Evolutionary conservation across 108 stramenopile species (phyloP).

Genomic region (Cyclotella kingstonii): DNA sequence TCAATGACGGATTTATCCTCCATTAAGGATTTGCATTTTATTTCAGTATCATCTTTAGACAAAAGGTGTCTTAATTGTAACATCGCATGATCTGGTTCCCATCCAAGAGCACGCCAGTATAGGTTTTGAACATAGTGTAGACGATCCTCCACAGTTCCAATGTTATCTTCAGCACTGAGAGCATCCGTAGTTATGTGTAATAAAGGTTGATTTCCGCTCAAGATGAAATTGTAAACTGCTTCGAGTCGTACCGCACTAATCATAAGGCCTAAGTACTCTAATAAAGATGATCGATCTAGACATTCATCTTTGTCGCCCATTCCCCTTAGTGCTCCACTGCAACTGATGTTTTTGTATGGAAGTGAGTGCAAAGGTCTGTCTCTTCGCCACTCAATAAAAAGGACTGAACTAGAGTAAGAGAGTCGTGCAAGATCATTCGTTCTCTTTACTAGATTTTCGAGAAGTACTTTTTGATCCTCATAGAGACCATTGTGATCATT

Average conservation of each 20-base stretch:
- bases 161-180: background rate
- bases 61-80: conserved; percentile 48
- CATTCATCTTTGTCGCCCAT: background rate
- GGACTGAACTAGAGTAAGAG: conserved; percentile 16
- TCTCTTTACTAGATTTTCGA: conserved; percentile 22
- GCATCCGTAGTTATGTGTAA: background rate
- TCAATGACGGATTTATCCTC: conserved; percentile 35
- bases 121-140: conserved; percentile 52
- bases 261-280: conserved; percentile 64
- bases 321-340: background rate
- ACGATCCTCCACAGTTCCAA: conserved; percentile 37
- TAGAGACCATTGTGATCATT: no score
- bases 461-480: background rate
- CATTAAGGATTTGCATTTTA: background rate
- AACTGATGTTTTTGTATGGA: no score
- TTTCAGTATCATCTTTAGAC: conserved; percentile 7
- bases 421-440: conserved; percentile 33
- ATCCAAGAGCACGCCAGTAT: conserved; percentile 53
- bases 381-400: conserved; percentile 15
- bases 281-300: conserved; percentile 14
- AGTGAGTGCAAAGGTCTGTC: background rate
- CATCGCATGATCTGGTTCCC: conserved; percentile 53
- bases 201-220: conserved; percentile 12
- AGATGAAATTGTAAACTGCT: conserved; percentile 34
- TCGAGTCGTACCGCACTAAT: conserved; percentile 46